Percentiles rank a stretch among this genome's conserved stretches.
Conservation (phyloP, 192 early-diverging fungal genomes). For the Radiomyces spectabilis region DNA sequence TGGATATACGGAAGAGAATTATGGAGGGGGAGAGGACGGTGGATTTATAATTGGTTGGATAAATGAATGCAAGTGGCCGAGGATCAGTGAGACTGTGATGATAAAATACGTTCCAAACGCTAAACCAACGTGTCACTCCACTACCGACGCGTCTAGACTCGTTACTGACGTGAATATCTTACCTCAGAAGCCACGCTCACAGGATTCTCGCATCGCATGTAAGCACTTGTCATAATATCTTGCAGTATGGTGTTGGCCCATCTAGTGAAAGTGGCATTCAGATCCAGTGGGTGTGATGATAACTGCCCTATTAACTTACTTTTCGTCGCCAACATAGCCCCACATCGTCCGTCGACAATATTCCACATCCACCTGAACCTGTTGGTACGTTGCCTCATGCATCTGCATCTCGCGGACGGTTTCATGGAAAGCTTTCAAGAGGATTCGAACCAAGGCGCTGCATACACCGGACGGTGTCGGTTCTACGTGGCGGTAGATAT, state of each 20-base stretch:
- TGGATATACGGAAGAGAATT: too few species aligned
- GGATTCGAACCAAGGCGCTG: slow-evolving; percentile 45
- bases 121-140: too few species aligned
- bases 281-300: neutral
- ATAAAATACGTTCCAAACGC: too few species aligned
- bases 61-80: too few species aligned
- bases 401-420: slow-evolving; percentile 45
- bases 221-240: neutral
- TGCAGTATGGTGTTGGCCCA: neutral
- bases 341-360: slow-evolving; percentile 40
- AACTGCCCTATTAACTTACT: slow-evolving; percentile 8
- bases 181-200: neutral
- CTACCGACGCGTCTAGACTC: too few species aligned
- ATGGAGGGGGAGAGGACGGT: too few species aligned
- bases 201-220: neutral
- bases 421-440: slow-evolving; percentile 59
- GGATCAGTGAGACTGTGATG: too few species aligned
- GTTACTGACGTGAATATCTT: too few species aligned
- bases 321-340: slow-evolving; percentile 36
- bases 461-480: slow-evolving; percentile 39
- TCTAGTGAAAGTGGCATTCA: neutral
- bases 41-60: too few species aligned
- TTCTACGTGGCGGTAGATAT: slow-evolving; percentile 54
- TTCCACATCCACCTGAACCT: slow-evolving; percentile 64
- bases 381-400: slow-evolving; percentile 42